Base-by-base conservation (phyloP, 805 yeast species). In the Wilhelminamyces savonicus region DNA sequence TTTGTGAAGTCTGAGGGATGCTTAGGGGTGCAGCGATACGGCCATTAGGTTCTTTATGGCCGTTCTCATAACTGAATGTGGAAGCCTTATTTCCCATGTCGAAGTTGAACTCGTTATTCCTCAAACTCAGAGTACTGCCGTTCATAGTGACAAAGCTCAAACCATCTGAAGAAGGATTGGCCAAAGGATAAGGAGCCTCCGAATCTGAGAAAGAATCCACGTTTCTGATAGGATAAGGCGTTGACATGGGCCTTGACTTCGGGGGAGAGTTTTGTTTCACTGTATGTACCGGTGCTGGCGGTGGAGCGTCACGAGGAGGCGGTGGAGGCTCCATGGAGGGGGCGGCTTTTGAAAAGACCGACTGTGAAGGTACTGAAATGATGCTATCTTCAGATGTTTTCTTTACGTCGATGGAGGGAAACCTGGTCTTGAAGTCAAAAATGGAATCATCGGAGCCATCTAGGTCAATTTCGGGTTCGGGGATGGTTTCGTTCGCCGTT, bases 391-490 rank as follows among this genome's bases (percentile, higher is more conserved):
- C 27, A 11, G 2, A 7, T 10, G 14, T 17, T 18, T 23, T 14
- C 14, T 13, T 10, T 3, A 15, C 10, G 4, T 27, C 24, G 5
- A 34, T n/a, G 12, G 38, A 35, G 4, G 38, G 38, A 21, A 18
- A 35, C 15, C 35, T 24, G 7, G 12, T 15, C 16, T 35, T 28
- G 32, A 35, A 35, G 12, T 24, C 29, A 4, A 7, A 9, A 9
- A 32, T 13, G 15, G 16, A 13, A 15, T 32, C 31, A 14, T 24
- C n/a, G 8, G 8, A 7, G n/a, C 16, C 13, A 12, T 23, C 8
- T 23, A 13, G 12, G 24, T 10, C 12, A 21, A 13, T 21, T n/a
- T 23, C 24, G 24, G 24, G 12, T 22, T 22, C 24, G n/a, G n/a
- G n/a, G n/a, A n/a, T n/a, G n/a, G n/a, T n/a, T n/a, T n/a, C n/a